Conservation (phyloP, 179 eudicot genomes). For the Pouteria campechiana region DNA sequence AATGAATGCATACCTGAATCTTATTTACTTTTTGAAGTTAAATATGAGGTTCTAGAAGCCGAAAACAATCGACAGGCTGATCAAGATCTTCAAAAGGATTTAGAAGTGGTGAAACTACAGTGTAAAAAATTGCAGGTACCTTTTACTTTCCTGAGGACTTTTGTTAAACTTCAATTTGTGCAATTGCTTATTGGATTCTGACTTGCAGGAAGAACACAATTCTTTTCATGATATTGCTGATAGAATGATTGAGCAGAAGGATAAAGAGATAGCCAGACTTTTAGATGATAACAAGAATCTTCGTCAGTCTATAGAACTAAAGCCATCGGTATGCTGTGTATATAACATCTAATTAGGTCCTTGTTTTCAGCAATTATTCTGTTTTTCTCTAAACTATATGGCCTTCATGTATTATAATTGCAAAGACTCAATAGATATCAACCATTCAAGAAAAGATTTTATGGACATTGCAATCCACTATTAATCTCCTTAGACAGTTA, state of each 20-base stretch:
- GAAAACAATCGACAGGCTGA: conserved; percentile 40
- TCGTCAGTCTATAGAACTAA: conserved; percentile 43
- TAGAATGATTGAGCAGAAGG: conserved; percentile 90
- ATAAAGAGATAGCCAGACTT: conserved; percentile 84
- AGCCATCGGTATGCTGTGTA: conserved; percentile 31
- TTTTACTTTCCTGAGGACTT: conserved; percentile 7
- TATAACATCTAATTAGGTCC: too few species aligned
- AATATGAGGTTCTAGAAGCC: conserved; percentile 58
- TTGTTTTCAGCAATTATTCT: too few species aligned
- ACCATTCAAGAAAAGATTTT: too few species aligned
- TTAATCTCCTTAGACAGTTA: too few species aligned
- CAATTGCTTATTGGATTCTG: conserved; percentile 6
- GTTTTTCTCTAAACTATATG: too few species aligned
- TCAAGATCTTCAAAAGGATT: conserved; percentile 45
- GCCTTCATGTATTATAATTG: too few species aligned
- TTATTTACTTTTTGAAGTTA: conserved; percentile 36
- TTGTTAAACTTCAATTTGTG: conserved; percentile 2
- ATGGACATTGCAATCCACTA: too few species aligned
- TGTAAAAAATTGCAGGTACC: conserved; percentile 63
- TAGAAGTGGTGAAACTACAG: conserved; percentile 45
- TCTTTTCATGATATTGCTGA: conserved; percentile 92
- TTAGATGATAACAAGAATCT: conserved; percentile 58
- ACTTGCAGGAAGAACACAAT: conserved; percentile 84
- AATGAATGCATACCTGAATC: background rate
- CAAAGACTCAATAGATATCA: too few species aligned